Evolutionary conservation across 2,329 filamentous ascomycete genomes (phyloP), one percentile per base, ranked within the genome.

Genomic region (Aureobasidium sp.): DNA sequence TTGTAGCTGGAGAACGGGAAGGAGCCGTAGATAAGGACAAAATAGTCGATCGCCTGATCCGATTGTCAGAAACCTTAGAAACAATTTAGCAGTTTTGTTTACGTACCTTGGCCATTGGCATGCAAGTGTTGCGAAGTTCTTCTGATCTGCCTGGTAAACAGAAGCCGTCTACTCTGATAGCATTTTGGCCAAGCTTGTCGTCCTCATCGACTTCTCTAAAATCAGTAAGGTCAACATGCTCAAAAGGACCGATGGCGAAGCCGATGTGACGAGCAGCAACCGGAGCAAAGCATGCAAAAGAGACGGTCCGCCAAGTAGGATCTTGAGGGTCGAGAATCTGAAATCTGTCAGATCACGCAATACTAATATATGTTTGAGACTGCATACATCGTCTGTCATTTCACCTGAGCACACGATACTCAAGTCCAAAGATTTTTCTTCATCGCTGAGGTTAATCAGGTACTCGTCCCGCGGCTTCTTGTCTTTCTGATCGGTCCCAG

Each of bases 1-100:
- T 96, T 96, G 79, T 95, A 97, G 70, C 89, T 91, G 32, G 89
- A 84, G 72, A 94, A 97, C 0, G 94, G 92, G 72, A 96, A 99
- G 26, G 89, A 87, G 29, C 91, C 91, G 72, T 93, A 97, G 4
- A 87, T 89, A 66, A 93, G 84, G 4, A 90, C 90, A 70, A 97
- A 91, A 73, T 89, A 90, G 72, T 99, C 94, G n/a, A 96, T 87
- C 1, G 91, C 91, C 71, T 58, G 8, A 12, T 2, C 26, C 3
- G 4, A 29, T 23, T 46, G 50, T 51, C 20, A 63, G 39, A 42
- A 44, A 8, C 52, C 3, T 44, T 17, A 23, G 2, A 50, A 17
- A 41, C 34, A 44, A 52, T 66, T 72, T 68, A 23, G 27, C 39
- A 47, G 5, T 17, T 12, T 26, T 67, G 36, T 8, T n/a, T 12